phyloP scores from a whole-genome alignment of 2,329 filamentous ascomycete species.

The Colletotrichum acutatum region DNA sequence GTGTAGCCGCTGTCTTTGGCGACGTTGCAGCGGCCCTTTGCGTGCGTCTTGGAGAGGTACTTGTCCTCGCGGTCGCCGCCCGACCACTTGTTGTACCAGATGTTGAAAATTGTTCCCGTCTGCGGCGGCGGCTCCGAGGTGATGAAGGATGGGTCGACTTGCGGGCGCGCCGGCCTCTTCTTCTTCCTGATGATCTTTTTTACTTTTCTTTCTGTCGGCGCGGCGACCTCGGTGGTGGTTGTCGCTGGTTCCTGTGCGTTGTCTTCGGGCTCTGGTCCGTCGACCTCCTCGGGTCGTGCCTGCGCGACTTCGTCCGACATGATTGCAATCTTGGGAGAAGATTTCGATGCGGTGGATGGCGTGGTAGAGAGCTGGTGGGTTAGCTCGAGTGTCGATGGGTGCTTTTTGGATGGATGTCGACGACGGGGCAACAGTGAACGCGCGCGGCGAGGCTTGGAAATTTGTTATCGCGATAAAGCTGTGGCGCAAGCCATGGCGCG shows the following conservation, averaged over 20 bases:
- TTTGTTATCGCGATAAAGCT: conserved; percentile 31
- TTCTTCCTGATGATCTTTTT: conserved; percentile 96
- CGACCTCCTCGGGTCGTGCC: conserved; percentile 12
- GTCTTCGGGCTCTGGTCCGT: conserved; percentile 18
- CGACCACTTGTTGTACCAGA: conserved; percentile 99
- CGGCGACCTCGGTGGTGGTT: conserved; percentile 55
- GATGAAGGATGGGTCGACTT: conserved; percentile 87
- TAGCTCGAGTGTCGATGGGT: conserved; percentile 11
- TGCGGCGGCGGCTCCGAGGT: conserved; percentile 88
- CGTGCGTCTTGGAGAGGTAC: conserved; percentile 83
- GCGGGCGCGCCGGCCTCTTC: conserved; percentile 86
- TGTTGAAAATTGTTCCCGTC: conserved; percentile 96
- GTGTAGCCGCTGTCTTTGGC: conserved; percentile 84
- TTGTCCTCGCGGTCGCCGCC: conserved; percentile 96
- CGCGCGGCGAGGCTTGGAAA: conserved; percentile 16
- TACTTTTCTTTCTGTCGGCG: conserved; percentile 69
- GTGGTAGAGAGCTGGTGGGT: background rate
- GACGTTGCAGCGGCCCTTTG: conserved; percentile 87
- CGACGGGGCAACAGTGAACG: conserved; percentile 1
- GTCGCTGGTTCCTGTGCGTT: conserved; percentile 40
- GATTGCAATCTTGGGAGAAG: background rate
- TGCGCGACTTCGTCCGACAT: conserved; percentile 31
- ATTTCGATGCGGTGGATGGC: background rate
- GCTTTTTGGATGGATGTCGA: conserved; percentile 35
- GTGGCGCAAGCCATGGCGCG: conserved; percentile 19